Evolutionary conservation across 2,329 filamentous ascomycete species (phyloP), one percentile per base, ranked within the genome.

Genomic region (Lasiodiplodia sp.): DNA sequence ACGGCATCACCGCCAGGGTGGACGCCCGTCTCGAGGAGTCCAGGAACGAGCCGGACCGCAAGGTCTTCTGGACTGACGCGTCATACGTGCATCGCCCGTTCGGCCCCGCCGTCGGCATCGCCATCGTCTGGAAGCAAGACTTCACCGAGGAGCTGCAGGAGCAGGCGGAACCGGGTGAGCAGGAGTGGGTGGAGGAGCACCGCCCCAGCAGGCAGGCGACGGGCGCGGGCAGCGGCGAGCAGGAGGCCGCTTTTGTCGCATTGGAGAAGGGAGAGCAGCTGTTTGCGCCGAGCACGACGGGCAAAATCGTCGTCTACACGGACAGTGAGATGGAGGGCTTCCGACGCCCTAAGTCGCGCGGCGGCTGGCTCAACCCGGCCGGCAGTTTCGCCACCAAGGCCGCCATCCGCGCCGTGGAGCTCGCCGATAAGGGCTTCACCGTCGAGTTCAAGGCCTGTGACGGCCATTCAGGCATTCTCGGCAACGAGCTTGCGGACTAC

Each of bases 401-500:
- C 3, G 51, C 18, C 23, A 18, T 56, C 34, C 55, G 55, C 31
- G 55, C 55, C 34, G 34, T 16, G 4, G 10, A 25, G 8, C 55
- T 58, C 55, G 55, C 34, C 55, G 11, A 14, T 10, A 37, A 28
- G 25, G 55, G 55, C 55, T 58, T 58, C 37, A 44, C 4, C 4
- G 14, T 58, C 34, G 55, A 58, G 37, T 10, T 58, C n/a, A 21
- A 25, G n/a, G 1, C 2, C n/a, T 37, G 21, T 10, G n/a, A 4
- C 14, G 37, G 55, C 2, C 55, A 58, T 11, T 2, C 3, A 2
- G 4, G 10, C 34, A 21, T 58, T n/a, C 6, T 40, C 4, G 55
- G 55, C 34, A 58, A 58, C 55, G 34, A 25, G 21, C 34, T 58
- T 21, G 55, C 55, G 37, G 23, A 58, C 34, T 58, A 40, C 55